Evolutionary conservation across 2,329 filamentous ascomycete species (phyloP).

Genomic region (Colletotrichum eremochloae): DNA sequence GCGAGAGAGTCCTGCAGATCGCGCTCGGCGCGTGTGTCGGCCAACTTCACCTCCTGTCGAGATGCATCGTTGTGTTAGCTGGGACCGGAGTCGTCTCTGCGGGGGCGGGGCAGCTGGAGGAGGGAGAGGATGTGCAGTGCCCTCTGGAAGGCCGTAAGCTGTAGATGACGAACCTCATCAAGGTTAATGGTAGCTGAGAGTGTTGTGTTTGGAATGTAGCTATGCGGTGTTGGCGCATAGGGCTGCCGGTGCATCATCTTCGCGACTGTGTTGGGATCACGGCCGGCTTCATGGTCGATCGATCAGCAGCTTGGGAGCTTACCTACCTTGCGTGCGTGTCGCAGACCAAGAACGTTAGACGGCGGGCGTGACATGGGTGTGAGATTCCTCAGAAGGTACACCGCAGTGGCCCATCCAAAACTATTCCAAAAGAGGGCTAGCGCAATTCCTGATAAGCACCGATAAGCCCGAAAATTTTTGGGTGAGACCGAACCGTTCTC

Average conservation of each 20-base stretch:
- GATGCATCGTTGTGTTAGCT: conserved; percentile 38
- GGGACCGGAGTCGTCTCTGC: conserved; percentile 65
- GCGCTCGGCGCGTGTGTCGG: conserved; percentile 86
- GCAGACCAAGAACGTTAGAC: conserved; percentile 23
- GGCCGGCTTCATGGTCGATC: conserved; percentile 39
- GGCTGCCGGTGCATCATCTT: conserved; percentile 73
- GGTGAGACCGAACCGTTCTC: conserved; percentile 21
- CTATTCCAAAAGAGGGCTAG: conserved; percentile 9
- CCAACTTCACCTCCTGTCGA: conserved; percentile 88
- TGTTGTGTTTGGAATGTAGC: conserved; percentile 87
- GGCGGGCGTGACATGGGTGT: conserved; percentile 5
- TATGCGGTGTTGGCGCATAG: conserved; percentile 91
- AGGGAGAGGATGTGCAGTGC: background rate
- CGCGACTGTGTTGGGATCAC: conserved; percentile 41
- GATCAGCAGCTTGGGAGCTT: conserved; percentile 29
- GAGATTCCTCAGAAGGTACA: conserved; percentile 1
- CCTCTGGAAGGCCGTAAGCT: conserved; percentile 30
- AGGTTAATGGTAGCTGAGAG: conserved; percentile 92
- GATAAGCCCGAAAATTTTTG: conserved; percentile 45
- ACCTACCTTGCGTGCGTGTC: background rate
- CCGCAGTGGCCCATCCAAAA: too few relatives aligned
- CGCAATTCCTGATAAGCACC: conserved; percentile 6
- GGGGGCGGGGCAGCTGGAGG: conserved; percentile 24
- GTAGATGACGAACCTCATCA: conserved; percentile 76
- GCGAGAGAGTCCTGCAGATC: conserved; percentile 96